Evolutionary conservation across 2,329 filamentous ascomycete species (phyloP).

Genomic region (Rhinocladiella similis): DNA sequence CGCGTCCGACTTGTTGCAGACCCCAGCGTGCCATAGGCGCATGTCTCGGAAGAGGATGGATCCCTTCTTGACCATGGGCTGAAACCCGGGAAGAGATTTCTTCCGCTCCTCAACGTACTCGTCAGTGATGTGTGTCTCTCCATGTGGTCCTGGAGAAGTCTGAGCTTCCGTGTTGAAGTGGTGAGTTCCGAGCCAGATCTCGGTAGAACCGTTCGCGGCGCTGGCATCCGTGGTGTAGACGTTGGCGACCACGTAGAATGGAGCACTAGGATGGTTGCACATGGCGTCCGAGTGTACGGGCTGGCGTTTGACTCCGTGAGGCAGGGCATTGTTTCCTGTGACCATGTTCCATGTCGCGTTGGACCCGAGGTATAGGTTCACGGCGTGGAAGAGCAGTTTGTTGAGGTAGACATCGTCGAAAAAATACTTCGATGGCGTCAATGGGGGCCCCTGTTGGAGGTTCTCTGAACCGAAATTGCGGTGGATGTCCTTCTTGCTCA

Average conservation of each 20-base stretch:
- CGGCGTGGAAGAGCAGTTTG: conserved; percentile 37
- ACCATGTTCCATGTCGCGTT: conserved; percentile 30
- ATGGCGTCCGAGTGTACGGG: conserved; percentile 42
- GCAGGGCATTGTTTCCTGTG: conserved; percentile 41
- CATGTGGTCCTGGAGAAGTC: not conserved
- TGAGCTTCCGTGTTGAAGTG: conserved; percentile 23
- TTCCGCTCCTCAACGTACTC: conserved; percentile 33
- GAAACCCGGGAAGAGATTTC: conserved; percentile 35
- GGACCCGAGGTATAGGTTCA: conserved; percentile 34
- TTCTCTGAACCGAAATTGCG: not conserved
- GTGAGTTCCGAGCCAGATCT: conserved; percentile 53
- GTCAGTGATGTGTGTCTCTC: conserved; percentile 32
- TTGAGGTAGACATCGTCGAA: conserved; percentile 38
- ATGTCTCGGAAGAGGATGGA: conserved; percentile 59
- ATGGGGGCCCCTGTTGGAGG: conserved; percentile 27
- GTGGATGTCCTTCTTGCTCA: conserved; percentile 38
- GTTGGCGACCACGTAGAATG: conserved; percentile 50
- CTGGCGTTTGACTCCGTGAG: conserved; percentile 39
- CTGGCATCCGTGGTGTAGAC: conserved; percentile 47
- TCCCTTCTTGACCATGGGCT: conserved; percentile 47
- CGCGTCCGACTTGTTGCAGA: conserved; percentile 53
- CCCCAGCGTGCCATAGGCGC: conserved; percentile 63
- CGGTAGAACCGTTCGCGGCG: conserved; percentile 48
- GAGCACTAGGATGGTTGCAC: conserved; percentile 49
- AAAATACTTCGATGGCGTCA: conserved; percentile 35